Evolutionary conservation across 768 basidiomycete species (phyloP), one percentile per base, ranked within the genome.

Genomic region (Pulveroboletus ravenelii): DNA sequence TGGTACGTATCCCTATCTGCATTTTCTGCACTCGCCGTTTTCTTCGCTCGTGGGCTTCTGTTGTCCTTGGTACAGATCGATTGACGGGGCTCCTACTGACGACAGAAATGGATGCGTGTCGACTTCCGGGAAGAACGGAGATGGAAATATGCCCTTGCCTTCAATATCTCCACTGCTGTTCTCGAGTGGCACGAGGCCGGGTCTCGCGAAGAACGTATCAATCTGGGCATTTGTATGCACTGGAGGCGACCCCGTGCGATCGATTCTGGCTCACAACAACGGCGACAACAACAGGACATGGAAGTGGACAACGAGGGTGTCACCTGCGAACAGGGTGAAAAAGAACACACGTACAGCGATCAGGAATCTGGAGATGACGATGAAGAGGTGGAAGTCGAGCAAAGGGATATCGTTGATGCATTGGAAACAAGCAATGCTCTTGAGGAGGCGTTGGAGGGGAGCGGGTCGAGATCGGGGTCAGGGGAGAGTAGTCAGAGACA

Each of bases 111-210:
- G 96, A 87, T 99, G 81, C 87, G 91, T 25, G 80, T 81, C 34
- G 96, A 99, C 65, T 97, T 96, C 58, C 84, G 89, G 17, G 94
- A 98, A 68, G 96, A 99, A 63, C 78, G 89, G 36, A 82, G 79
- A 59, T 98, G 93, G 93, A 98, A 98, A 67, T 71, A 87, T 38
- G 84, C 85, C 2, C 64, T 90, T 25, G 95, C 96, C 0, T 87
- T 85, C 63, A 85, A 85, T 51, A 67, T 99, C 27, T 87, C 91
- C 1, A 82, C 81, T 29, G 80, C 89, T 23, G 86, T 93, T 18
- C 77, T 89, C 7, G 87, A 92, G 59, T 99, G 93, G 92, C 91
- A 95, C 64, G 75, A 79, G 45, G 83, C 87, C 20, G 78, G 74
- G 10, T 75, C 75, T n/a, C 71, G 71, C 18, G 84, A 84, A 57